phyloP scores from a whole-genome alignment of 2,329 filamentous ascomycete genomes.

The Pseudogymnoascus pannorum region DNA sequence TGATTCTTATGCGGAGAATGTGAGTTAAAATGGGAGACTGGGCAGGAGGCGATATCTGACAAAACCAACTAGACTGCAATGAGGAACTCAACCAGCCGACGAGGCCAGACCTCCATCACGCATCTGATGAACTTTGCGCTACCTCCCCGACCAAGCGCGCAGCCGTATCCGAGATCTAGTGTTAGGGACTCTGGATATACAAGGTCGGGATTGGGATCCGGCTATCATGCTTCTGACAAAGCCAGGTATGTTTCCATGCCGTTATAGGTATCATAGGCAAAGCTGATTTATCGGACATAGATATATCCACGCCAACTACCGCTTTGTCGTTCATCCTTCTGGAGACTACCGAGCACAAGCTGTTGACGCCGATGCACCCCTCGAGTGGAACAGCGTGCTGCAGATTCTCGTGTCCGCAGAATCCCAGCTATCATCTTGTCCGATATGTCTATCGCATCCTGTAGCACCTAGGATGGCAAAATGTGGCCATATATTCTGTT shows the following conservation, averaged over 20 bases:
- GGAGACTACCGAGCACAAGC: constrained; percentile 75
- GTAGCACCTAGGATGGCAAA: constrained; percentile 94
- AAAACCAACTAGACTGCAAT: constrained; percentile 34
- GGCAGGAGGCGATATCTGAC: constrained; percentile 13
- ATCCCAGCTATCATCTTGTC: constrained; percentile 82
- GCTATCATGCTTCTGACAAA: constrained; percentile 86
- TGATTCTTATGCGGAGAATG: constrained; percentile 76
- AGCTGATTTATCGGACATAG: constrained; percentile 33
- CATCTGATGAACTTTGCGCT: constrained; percentile 89
- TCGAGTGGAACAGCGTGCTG: constrained; percentile 85
- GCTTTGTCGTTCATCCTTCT: constrained; percentile 84
- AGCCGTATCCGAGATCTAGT: constrained; percentile 38
- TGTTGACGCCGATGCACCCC: constrained; percentile 75
- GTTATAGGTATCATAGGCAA: not conserved
- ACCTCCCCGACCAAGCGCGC: constrained; percentile 61
- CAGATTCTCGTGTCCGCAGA: constrained; percentile 87
- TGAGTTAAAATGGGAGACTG: constrained; percentile 38
- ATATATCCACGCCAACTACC: constrained; percentile 93
- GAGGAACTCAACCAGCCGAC: constrained; percentile 63
- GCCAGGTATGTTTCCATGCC: constrained; percentile 53
- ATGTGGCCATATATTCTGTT: constrained; percentile 94
- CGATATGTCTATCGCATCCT: constrained; percentile 88
- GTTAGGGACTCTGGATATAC: constrained; percentile 62
- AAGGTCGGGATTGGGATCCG: constrained; percentile 79
- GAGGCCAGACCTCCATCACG: constrained; percentile 94